Evolutionary conservation across 352 stramenopile genomes (phyloP).

Genomic region (Nothophytophthora sp.): DNA sequence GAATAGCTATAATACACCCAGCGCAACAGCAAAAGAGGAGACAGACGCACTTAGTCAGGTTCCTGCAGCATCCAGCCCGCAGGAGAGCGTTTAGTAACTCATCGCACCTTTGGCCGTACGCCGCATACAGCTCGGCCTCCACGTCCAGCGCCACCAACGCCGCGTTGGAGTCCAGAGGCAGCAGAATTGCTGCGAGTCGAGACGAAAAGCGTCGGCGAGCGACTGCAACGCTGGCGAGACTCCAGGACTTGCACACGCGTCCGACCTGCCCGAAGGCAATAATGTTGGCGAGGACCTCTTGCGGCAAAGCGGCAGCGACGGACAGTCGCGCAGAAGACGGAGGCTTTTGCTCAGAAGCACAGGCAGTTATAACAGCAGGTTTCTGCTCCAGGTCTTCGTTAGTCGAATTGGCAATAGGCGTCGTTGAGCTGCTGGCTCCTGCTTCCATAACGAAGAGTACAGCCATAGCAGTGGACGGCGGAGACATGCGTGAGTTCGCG

Average conservation of each 20-base stretch:
- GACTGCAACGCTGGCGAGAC: conserved; percentile 66
- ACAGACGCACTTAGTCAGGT: not conserved
- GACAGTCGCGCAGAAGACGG: conserved; percentile 1
- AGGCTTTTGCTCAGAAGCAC: not conserved
- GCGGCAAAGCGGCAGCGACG: conserved; percentile 53
- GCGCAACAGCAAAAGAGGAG: not conserved
- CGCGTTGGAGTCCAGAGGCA: conserved; percentile 46
- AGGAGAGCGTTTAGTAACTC: not conserved
- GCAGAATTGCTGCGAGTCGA: conserved; percentile 55
- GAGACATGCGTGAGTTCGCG: too few species aligned
- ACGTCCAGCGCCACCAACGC: conserved; percentile 53
- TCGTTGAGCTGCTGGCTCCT: conserved; percentile 1
- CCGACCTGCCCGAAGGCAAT: conserved; percentile 72
- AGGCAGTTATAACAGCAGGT: not conserved
- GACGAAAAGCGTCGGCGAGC: conserved; percentile 62
- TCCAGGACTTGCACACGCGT: conserved; percentile 83
- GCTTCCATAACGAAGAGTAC: too few species aligned
- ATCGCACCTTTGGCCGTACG: conserved; percentile 52
- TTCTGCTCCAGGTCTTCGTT: conserved; percentile 17
- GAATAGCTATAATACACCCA: conserved; percentile 39
- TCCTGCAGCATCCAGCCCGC: not conserved
- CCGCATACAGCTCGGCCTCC: conserved; percentile 57
- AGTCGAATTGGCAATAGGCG: not conserved
- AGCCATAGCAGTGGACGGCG: too few species aligned
- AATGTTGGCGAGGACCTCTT: conserved; percentile 74